Conservation (phyloP, 1,284 basidiomycete genomes). For the Cutaneotrichosporon cutaneum region DNA sequence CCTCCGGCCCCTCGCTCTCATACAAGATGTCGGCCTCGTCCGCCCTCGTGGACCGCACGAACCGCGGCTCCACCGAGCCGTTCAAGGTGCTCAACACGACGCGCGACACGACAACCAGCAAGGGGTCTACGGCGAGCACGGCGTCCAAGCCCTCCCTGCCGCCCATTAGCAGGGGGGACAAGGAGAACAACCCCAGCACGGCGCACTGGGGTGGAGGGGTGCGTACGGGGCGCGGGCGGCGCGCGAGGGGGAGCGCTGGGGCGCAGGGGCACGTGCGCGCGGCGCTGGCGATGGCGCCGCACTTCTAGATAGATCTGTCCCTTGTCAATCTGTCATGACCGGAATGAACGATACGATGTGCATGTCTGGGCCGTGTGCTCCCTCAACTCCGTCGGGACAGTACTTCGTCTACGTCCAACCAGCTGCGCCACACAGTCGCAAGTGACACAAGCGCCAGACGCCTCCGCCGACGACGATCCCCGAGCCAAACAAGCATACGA, state of each 20-base stretch:
- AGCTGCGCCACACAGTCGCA: no score
- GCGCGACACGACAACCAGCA: not conserved
- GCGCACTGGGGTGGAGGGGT: not conserved
- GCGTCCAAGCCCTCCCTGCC: not conserved
- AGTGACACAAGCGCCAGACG: no score
- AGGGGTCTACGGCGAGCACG: not conserved
- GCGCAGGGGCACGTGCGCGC: not conserved
- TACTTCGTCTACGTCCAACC: no score
- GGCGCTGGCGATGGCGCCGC: not conserved
- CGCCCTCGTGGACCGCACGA: not conserved
- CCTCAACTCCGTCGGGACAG: no score
- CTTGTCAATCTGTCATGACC: no score
- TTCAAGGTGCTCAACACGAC: no score
- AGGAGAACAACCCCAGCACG: not conserved
- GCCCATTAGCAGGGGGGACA: not conserved
- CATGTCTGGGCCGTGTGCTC: no score
- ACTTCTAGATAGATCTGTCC: no score
- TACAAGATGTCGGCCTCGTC: not conserved
- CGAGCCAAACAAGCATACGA: not conserved
- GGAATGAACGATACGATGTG: no score
- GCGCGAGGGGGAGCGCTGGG: not conserved
- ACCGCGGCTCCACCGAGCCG: not conserved
- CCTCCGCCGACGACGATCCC: no score
- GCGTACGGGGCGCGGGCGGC: not conserved
- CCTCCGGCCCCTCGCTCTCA: no score